Evolutionary conservation across 257 asterid species (phyloP).

Genomic region (Fraxinus americana): DNA sequence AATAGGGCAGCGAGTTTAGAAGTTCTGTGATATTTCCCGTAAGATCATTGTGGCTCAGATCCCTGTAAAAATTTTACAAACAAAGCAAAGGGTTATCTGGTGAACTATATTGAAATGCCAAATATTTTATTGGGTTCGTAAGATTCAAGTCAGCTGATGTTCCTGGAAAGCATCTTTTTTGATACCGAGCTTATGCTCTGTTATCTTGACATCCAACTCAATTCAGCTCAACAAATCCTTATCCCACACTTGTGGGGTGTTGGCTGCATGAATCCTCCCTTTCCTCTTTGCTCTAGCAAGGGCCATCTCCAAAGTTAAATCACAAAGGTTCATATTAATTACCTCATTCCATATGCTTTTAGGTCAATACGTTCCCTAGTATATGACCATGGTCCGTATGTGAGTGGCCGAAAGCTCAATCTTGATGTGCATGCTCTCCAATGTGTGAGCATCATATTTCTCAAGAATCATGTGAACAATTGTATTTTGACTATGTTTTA

Average conservation of each 20-base stretch:
- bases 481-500: neutral
- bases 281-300: neutral
- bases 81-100: constrained; percentile 6
- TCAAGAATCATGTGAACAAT: neutral
- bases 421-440: neutral
- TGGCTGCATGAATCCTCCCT: neutral
- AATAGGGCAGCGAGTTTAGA: constrained; percentile 34
- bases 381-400: neutral
- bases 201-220: neutral
- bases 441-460: neutral
- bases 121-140: neutral
- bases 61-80: constrained; percentile 41
- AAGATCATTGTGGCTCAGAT: constrained; percentile 63
- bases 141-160: neutral
- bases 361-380: neutral
- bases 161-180: neutral
- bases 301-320: neutral
- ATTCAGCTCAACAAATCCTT: neutral
- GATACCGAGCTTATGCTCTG: neutral
- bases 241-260: neutral
- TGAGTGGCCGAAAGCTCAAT: neutral
- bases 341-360: neutral
- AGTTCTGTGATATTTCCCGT: constrained; percentile 49
- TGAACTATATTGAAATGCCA: neutral
- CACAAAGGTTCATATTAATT: neutral